phyloP scores from a whole-genome alignment of 2,329 filamentous ascomycete genomes.

The Arachnomyces sp. region DNA sequence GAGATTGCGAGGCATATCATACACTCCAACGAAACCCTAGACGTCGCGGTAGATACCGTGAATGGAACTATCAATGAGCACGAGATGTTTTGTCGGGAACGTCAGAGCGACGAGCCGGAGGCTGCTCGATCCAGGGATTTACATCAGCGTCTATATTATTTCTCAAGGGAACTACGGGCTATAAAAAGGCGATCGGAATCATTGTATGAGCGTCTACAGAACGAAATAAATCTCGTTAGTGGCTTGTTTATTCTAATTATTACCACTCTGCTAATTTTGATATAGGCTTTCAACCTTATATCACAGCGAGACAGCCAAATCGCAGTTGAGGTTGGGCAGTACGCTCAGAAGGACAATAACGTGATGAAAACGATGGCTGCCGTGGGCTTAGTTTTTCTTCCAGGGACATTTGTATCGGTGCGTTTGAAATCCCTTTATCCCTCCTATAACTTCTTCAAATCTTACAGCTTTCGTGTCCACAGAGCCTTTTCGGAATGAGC shows the following conservation, averaged over 20 bases:
- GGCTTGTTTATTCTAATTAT: background rate
- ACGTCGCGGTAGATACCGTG: conserved; percentile 23
- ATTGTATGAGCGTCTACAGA: conserved; percentile 22
- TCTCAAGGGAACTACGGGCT: conserved; percentile 21
- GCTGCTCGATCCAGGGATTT: background rate
- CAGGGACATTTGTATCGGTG: conserved; percentile 25
- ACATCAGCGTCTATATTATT: conserved; percentile 14
- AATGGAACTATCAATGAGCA: conserved; percentile 17
- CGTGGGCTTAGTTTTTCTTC: conserved; percentile 22
- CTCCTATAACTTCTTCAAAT: background rate
- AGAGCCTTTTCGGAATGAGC: conserved; percentile 29
- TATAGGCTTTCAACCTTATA: conserved; percentile 26
- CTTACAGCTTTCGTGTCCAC: background rate
- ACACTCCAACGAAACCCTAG: conserved; percentile 25
- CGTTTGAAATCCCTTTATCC: conserved; percentile 4
- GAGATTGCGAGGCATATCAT: conserved; percentile 26
- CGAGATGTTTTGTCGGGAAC: conserved; percentile 9
- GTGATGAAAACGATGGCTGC: conserved; percentile 25
- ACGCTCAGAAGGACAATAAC: conserved; percentile 17
- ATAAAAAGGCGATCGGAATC: conserved; percentile 20
- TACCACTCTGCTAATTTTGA: conserved; percentile 2
- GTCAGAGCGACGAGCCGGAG: too few relatives aligned
- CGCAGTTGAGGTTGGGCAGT: too few relatives aligned
- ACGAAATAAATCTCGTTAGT: conserved; percentile 27
- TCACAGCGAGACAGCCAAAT: conserved; percentile 21